Evolutionary conservation across 768 basidiomycete species (phyloP).

Genomic region (Gloeostereum incarnatum): DNA sequence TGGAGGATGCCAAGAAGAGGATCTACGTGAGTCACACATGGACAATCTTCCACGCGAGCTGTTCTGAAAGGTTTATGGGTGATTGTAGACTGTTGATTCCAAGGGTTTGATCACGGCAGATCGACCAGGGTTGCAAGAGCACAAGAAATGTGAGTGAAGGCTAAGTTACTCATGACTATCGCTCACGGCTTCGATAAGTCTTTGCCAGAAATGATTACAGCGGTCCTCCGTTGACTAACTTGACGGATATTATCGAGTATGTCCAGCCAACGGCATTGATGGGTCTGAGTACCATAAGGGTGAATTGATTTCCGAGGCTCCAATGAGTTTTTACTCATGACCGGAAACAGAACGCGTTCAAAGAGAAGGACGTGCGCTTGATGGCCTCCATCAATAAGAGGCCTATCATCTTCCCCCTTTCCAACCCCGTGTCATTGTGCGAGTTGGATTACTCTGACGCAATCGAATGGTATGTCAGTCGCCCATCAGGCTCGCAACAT

Average conservation of each 20-base stretch:
- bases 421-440: slow-evolving; percentile 56
- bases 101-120: slow-evolving; percentile 68
- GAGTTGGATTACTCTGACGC: slow-evolving; percentile 58
- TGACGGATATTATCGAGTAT: slow-evolving; percentile 58
- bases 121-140: slow-evolving; percentile 58
- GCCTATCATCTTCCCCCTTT: slow-evolving; percentile 79
- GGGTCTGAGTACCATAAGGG: slow-evolving; percentile 55
- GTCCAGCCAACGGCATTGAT: slow-evolving; percentile 74
- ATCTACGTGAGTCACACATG: slow-evolving; percentile 54
- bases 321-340: slow-evolving; percentile 1
- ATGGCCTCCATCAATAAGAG: slow-evolving; percentile 58
- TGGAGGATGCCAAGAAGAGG: slow-evolving; percentile 54
- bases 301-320: slow-evolving; percentile 11
- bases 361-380: slow-evolving; percentile 45
- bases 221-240: slow-evolving; percentile 50
- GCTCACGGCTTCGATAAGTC: slow-evolving; percentile 42
- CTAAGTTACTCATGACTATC: slow-evolving; percentile 9
- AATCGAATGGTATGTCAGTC: slow-evolving; percentile 35
- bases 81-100: slow-evolving; percentile 57
- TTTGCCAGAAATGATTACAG: slow-evolving; percentile 65
- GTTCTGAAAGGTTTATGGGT: slow-evolving; percentile 9
- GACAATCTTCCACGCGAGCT: slow-evolving; percentile 1
- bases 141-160: slow-evolving; percentile 53
- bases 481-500: too few relatives aligned
- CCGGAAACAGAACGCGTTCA: slow-evolving; percentile 41